Evolutionary conservation across 768 basidiomycete species (phyloP), one percentile per base, ranked within the genome.

Genomic region (Tylopilus balloui): DNA sequence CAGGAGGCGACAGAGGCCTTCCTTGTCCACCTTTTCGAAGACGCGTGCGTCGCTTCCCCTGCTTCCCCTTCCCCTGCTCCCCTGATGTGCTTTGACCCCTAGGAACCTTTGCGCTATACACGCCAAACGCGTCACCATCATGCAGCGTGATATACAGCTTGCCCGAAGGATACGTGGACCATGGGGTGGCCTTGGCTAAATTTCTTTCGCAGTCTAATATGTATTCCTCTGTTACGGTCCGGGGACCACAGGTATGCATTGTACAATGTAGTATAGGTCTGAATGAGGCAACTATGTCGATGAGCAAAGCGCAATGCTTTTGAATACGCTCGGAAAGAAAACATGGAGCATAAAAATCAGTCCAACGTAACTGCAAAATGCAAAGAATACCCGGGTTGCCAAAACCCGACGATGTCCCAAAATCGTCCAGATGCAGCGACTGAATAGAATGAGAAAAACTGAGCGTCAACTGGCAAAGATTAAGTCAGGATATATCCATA

Each of bases 1-100:
- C 96, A 99, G 62, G 96, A 99, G 69, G 96, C 96, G 12, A 92
- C 93, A 20, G 93, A 96, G 67, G 92, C 93, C 13, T 96, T 81
- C 60, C 75, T 98, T 15, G 91, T 99, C 17, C 94, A 98, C 71
- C 71, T 98, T 37, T 98, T 99, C 55, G 96, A 99, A 70, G 96
- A 99, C 70, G 92, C 95, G 91, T 97, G 68, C 74, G 93, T 89
- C 23, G 8, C 37, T 27, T 45, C 40, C 17, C 25, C 13, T 20
- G 36, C 1, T 9, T 19, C 25, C 15, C n/a, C 7, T n/a, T 34
- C 24, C 17, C 37, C 38, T 52, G 36, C 19, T 34, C 24, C 17
- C 37, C 38, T 52, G 36, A 58, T 21, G 23, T n/a, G 39, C 19
- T 32, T 40, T 19, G n/a, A 39, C 13, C 43, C 52, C 19, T 53